Conservation (phyloP, 306 rosid species). For the Delonix regia region DNA sequence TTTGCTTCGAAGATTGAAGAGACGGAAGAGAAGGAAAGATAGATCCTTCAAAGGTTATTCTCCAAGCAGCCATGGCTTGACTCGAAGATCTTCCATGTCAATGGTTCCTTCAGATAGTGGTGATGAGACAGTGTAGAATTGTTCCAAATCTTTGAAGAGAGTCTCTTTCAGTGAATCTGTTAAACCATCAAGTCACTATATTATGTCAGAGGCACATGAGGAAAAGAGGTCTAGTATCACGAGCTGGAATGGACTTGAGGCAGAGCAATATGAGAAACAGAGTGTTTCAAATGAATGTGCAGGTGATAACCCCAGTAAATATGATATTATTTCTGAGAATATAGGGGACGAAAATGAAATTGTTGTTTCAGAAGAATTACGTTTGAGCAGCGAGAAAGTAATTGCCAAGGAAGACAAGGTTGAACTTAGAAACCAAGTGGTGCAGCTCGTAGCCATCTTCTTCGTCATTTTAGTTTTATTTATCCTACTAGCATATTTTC, state of each 20-base stretch:
- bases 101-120: slow-evolving; percentile 27
- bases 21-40: slow-evolving; percentile 32
- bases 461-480: background rate
- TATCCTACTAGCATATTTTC: slow-evolving; percentile 30
- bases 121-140: background rate
- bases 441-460: slow-evolving; percentile 28
- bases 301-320: background rate
- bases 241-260: background rate
- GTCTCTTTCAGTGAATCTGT: slow-evolving; percentile 54
- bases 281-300: slow-evolving; percentile 2
- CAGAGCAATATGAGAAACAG: slow-evolving; percentile 18
- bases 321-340: background rate
- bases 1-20: slow-evolving; percentile 25
- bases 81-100: slow-evolving; percentile 40
- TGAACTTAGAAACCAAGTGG: background rate
- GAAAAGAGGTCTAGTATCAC: slow-evolving; percentile 11
- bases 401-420: slow-evolving; percentile 6
- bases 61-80: slow-evolving; percentile 9
- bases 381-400: background rate
- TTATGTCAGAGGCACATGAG: slow-evolving; percentile 21
- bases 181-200: slow-evolving; percentile 6
- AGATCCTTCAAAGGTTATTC: background rate
- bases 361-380: background rate
- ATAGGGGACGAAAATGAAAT: slow-evolving; percentile 6
- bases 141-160: slow-evolving; percentile 31